Conservation (phyloP, 495 filamentous ascomycete species). For the Penicillium roqueforti region DNA sequence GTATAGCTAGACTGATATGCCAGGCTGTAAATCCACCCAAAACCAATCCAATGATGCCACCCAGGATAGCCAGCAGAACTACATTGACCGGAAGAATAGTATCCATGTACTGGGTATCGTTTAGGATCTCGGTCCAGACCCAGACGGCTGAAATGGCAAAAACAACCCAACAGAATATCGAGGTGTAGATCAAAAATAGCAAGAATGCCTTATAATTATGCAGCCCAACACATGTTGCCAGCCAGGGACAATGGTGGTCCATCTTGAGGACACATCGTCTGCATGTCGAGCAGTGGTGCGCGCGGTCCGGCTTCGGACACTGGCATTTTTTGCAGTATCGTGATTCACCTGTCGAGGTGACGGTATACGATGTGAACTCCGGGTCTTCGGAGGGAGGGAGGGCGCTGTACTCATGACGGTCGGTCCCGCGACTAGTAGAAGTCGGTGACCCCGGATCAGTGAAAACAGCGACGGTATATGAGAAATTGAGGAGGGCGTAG, state of each 20-base stretch:
- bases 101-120: slow-evolving; percentile 56
- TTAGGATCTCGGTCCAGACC: slow-evolving; percentile 77
- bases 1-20: slow-evolving; percentile 79
- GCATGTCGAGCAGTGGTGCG: slow-evolving; percentile 95
- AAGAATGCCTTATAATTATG: slow-evolving; percentile 94
- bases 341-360: slow-evolving; percentile 78
- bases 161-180: slow-evolving; percentile 76
- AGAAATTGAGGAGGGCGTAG: slow-evolving; percentile 78
- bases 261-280: slow-evolving; percentile 93
- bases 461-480: slow-evolving; percentile 89
- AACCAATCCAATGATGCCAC: slow-evolving; percentile 87
- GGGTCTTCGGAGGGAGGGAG: slow-evolving; percentile 60
- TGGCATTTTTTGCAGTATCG: slow-evolving; percentile 98
- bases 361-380: slow-evolving; percentile 69
- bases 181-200: slow-evolving; percentile 89
- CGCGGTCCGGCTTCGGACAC: slow-evolving; percentile 86
- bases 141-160: slow-evolving; percentile 68
- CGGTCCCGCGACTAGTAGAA: slow-evolving; percentile 34
- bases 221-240: slow-evolving; percentile 91
- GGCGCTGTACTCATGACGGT: slow-evolving; percentile 52
- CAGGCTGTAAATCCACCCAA: slow-evolving; percentile 85
- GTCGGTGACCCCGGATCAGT: slow-evolving; percentile 75
- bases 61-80: slow-evolving; percentile 77
- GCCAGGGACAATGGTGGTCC: slow-evolving; percentile 99
- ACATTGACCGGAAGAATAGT: slow-evolving; percentile 84